Conservation (phyloP, 768 basidiomycete genomes). For the Boletellus ananas region DNA sequence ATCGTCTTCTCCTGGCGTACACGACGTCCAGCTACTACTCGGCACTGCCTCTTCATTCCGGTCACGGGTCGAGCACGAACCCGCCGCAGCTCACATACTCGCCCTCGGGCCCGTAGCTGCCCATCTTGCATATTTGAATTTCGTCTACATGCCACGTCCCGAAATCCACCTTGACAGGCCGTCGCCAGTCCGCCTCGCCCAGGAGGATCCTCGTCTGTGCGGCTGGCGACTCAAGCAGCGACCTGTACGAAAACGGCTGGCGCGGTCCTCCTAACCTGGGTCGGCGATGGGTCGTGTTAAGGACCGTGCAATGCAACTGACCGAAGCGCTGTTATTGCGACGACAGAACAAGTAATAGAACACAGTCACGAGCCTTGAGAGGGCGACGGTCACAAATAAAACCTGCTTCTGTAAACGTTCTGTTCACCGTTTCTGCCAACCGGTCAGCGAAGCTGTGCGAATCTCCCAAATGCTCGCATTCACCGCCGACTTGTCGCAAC, state of each 20-base stretch:
- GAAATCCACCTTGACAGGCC: conserved; percentile 40
- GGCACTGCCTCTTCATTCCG: not conserved
- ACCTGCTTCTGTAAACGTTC: conserved; percentile 37
- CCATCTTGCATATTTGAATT: conserved; percentile 69
- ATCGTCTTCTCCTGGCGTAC: not conserved
- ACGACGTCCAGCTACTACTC: not conserved
- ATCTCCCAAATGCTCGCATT: conserved; percentile 4
- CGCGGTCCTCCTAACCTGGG: conserved; percentile 29
- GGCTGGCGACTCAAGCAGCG: conserved; percentile 31
- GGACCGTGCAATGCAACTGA: conserved; percentile 48
- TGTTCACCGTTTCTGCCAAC: conserved; percentile 39
- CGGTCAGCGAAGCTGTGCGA: conserved; percentile 4
- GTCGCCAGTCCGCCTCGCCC: conserved; percentile 8
- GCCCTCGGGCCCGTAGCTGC: conserved; percentile 57
- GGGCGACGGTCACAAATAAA: conserved; percentile 47
- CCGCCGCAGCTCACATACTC: conserved; percentile 52
- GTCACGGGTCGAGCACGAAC: not conserved
- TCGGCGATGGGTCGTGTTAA: conserved; percentile 46
- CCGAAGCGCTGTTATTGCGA: not conserved
- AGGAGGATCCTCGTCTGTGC: conserved; percentile 6
- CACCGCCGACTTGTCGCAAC: conserved; percentile 36
- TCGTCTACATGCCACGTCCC: conserved; percentile 53
- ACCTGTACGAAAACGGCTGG: conserved; percentile 41
- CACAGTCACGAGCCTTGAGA: conserved; percentile 40
- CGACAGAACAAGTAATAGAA: not conserved